These are phyloP conservation scores for Lyophyllum atratum DNA, from an alignment of 768 basidiomycete genomes.

Conservation along the genomic window DNA sequence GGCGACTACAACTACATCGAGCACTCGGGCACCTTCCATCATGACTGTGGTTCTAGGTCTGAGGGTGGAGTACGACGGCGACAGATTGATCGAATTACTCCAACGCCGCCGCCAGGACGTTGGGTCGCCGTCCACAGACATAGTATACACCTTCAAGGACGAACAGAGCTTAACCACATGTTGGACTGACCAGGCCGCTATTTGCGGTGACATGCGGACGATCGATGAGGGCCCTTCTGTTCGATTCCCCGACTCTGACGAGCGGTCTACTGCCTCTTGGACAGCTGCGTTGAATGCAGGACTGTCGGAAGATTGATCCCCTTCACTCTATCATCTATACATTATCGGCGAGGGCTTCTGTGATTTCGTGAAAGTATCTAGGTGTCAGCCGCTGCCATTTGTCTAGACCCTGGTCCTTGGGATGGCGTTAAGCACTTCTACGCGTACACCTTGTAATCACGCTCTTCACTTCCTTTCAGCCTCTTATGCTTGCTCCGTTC, in stretches of 20 bases:
- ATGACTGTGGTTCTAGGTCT: conserved; percentile 53
- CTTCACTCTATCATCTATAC: neutral
- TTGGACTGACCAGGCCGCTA: conserved; percentile 36
- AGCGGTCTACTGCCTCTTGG: conserved; percentile 44
- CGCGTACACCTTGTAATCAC: neutral
- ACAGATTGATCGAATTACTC: conserved; percentile 28
- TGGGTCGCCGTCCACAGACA: conserved; percentile 17
- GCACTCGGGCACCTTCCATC: conserved; percentile 31
- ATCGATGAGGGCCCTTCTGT: conserved; percentile 7
- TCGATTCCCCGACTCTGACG: conserved; percentile 42
- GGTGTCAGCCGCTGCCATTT: neutral
- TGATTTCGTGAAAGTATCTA: conserved; percentile 3
- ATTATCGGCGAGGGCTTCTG: conserved; percentile 3
- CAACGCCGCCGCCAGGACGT: conserved; percentile 13
- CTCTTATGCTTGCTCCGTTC: neutral
- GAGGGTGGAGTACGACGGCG: conserved; percentile 29
- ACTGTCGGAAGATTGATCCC: conserved; percentile 6
- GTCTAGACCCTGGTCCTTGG: neutral
- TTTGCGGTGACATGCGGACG: conserved; percentile 23
- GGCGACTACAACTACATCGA: conserved; percentile 17
- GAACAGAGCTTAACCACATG: conserved; percentile 34
- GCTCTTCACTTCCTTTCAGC: neutral
- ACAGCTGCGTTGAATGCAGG: conserved; percentile 19
- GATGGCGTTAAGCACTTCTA: neutral
- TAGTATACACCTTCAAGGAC: conserved; percentile 22